Conservation (phyloP, 345 rosid species). For the Pugionium dolabratum region DNA sequence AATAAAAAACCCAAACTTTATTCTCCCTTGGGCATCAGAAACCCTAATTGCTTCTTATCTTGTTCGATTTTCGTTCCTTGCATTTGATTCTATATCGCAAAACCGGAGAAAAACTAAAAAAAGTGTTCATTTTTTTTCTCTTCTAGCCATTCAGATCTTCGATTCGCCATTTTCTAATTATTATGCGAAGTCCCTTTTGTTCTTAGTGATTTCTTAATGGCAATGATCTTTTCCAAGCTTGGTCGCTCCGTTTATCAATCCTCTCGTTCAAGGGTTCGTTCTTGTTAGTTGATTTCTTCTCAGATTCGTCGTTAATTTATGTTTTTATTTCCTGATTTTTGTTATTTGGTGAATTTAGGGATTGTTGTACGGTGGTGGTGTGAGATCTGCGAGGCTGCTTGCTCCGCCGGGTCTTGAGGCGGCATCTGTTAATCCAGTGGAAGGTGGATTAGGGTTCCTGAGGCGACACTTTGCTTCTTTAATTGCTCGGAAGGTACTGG, state of each 20-base stretch:
- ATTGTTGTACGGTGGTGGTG: conserved; percentile 24
- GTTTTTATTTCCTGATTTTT: background rate
- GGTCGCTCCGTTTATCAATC: conserved; percentile 25
- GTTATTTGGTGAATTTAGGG: conserved; percentile 5
- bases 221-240: conserved; percentile 40
- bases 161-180: conserved; percentile 8
- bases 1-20: conserved; percentile 3
- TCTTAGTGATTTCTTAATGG: conserved; percentile 3
- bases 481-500: conserved; percentile 41
- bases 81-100: background rate
- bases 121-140: background rate
- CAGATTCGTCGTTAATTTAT: conserved; percentile 12
- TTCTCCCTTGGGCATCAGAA: background rate
- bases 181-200: conserved; percentile 25
- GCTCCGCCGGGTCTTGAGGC: conserved; percentile 29
- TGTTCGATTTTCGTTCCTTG: background rate
- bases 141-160: conserved; percentile 19
- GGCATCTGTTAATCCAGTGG: conserved; percentile 33
- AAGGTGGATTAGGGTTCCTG: conserved; percentile 53
- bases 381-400: conserved; percentile 35
- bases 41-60: conserved; percentile 22
- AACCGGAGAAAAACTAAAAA: background rate
- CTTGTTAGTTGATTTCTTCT: background rate
- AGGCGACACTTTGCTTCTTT: conserved; percentile 59
- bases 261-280: conserved; percentile 40